Evolutionary conservation across 108 stramenopile genomes (phyloP).

Genomic region (Skeletonema costatum): DNA sequence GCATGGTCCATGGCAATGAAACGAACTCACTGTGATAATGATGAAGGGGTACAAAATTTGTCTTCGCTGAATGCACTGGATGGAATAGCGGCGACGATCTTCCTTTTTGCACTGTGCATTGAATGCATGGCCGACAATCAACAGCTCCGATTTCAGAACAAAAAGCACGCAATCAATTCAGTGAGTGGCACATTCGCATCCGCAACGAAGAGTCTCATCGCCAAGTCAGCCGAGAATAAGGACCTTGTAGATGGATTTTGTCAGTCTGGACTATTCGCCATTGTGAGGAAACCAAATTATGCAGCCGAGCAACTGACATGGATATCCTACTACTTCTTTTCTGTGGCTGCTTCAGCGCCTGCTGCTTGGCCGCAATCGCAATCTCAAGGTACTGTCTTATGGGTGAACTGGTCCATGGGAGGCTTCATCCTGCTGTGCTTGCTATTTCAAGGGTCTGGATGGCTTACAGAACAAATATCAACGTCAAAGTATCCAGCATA

Average conservation of each 20-base stretch:
- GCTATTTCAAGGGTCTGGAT: constrained; percentile 73
- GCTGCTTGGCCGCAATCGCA: constrained; percentile 1
- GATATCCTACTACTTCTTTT: constrained; percentile 69
- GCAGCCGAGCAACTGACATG: constrained; percentile 70
- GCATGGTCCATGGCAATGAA: constrained; percentile 45
- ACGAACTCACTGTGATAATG: constrained; percentile 16
- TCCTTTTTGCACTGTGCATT: constrained; percentile 51
- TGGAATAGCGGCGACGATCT: constrained; percentile 36
- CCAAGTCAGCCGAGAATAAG: neutral
- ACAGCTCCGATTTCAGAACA: constrained; percentile 71
- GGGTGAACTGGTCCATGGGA: constrained; percentile 57
- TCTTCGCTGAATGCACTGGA: constrained; percentile 53
- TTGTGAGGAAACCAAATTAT: constrained; percentile 86
- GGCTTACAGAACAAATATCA: constrained; percentile 72
- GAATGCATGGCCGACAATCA: constrained; percentile 82
- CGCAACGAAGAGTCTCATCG: neutral
- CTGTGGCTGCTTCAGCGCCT: constrained; percentile 45
- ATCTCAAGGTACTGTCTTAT: neutral
- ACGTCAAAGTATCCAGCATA: constrained; percentile 67
- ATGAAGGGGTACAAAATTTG: neutral
- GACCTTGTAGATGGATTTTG: constrained; percentile 70
- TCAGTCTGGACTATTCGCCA: constrained; percentile 63
- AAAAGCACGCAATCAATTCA: constrained; percentile 47
- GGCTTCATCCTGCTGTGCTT: constrained; percentile 56
- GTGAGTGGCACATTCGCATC: neutral